Evolutionary conservation across 2,329 filamentous ascomycete genomes (phyloP).

Genomic region (Eutypella sp.): DNA sequence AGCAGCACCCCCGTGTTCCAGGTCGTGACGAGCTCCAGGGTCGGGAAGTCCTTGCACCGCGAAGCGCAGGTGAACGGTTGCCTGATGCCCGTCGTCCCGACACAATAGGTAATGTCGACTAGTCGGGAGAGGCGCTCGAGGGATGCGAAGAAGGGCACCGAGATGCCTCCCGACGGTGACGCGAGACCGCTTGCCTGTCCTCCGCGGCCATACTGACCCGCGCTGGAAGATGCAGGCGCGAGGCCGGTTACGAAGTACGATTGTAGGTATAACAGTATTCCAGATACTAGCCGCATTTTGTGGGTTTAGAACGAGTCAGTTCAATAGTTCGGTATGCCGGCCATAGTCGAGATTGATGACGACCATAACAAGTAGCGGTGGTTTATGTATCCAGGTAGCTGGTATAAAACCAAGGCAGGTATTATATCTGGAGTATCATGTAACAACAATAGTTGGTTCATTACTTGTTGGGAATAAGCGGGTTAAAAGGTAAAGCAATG

Average conservation of each 20-base stretch:
- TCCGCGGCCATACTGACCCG: constrained; percentile 6
- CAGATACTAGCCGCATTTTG: background rate
- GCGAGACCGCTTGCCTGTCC: constrained; percentile 6
- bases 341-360: background rate
- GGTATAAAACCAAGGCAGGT: background rate
- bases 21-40: constrained; percentile 72
- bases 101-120: constrained; percentile 92
- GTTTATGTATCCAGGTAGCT: background rate
- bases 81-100: constrained; percentile 75
- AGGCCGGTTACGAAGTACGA: constrained; percentile 4
- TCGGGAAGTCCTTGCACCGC: constrained; percentile 77
- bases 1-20: constrained; percentile 89
- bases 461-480: too few relatives aligned
- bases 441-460: too few relatives aligned
- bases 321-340: background rate
- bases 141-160: constrained; percentile 64
- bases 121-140: constrained; percentile 86
- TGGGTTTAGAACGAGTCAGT: background rate
- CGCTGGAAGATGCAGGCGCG: constrained; percentile 11
- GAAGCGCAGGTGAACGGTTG: constrained; percentile 82
- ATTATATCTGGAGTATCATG: too few relatives aligned
- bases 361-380: background rate
- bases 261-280: constrained; percentile 1
- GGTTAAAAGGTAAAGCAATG: too few relatives aligned
- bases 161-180: constrained; percentile 36